A percentile compares a stretch with the other conserved stretches of the same genome.
Evolutionary conservation across 805 yeast genomes (phyloP).

Genomic region (Maudiozyma saulgeensis): DNA sequence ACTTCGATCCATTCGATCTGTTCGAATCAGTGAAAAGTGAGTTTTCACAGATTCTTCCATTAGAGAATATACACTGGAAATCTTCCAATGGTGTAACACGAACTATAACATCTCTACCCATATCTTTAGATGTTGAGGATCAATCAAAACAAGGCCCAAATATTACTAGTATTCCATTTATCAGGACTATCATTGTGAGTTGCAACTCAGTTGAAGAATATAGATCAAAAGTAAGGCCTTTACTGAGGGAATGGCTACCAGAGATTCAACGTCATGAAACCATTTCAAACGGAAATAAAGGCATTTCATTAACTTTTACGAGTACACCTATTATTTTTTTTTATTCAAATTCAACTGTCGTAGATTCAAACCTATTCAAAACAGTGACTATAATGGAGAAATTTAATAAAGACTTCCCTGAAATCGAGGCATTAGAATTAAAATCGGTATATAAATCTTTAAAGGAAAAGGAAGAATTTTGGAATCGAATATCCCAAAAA

Average conservation of each 20-base stretch:
- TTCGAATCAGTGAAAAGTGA: slow-evolving; percentile 25
- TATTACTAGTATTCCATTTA: slow-evolving; percentile 30
- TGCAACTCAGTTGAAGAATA: slow-evolving; percentile 65
- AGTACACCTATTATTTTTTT: slow-evolving; percentile 18
- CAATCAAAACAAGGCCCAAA: neutral
- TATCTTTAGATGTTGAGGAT: slow-evolving; percentile 15
- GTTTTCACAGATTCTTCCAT: slow-evolving; percentile 21
- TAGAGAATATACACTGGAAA: slow-evolving; percentile 28
- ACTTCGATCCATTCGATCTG: slow-evolving; percentile 30
- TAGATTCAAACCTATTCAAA: slow-evolving; percentile 26
- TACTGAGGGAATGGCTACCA: slow-evolving; percentile 70
- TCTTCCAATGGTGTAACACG: slow-evolving; percentile 17
- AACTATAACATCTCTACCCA: slow-evolving; percentile 18
- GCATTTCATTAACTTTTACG: neutral
- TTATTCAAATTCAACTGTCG: slow-evolving; percentile 24
- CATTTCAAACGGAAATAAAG: neutral
- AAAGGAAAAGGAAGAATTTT: slow-evolving; percentile 22
- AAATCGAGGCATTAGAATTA: slow-evolving; percentile 20
- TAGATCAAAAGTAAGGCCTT: slow-evolving; percentile 69
- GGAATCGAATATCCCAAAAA: slow-evolving; percentile 20
- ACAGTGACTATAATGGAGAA: slow-evolving; percentile 26
- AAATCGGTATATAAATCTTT: slow-evolving; percentile 28
- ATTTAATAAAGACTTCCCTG: slow-evolving; percentile 26
- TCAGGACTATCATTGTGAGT: slow-evolving; percentile 59
- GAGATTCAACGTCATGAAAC: slow-evolving; percentile 2